phyloP scores from a whole-genome alignment of 768 basidiomycete species.

The Epithele typhae region DNA sequence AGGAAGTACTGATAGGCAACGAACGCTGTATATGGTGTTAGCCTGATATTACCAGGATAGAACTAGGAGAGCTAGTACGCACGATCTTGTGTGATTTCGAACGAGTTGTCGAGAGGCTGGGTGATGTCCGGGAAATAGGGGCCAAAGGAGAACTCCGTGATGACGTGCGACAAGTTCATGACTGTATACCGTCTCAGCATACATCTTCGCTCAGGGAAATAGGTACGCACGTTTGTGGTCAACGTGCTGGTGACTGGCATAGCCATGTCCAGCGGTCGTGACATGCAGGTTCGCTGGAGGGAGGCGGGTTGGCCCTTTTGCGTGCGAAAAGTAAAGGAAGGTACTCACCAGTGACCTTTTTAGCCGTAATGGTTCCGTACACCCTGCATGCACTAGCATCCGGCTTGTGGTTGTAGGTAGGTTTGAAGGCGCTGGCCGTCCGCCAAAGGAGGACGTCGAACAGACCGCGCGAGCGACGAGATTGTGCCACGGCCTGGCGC shows the following conservation, averaged over 20 bases:
- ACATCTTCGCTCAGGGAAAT: background rate
- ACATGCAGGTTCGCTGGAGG: slow-evolving; percentile 86
- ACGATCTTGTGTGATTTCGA: slow-evolving; percentile 70
- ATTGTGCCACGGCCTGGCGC: slow-evolving; percentile 65
- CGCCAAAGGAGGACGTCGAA: slow-evolving; percentile 54
- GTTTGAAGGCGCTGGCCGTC: slow-evolving; percentile 48
- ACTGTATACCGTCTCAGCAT: slow-evolving; percentile 37
- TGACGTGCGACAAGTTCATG: slow-evolving; percentile 96
- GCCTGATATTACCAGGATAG: background rate
- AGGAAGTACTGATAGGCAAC: slow-evolving; percentile 93
- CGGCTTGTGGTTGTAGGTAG: slow-evolving; percentile 65
- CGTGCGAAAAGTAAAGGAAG: too few relatives aligned
- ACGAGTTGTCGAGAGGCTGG: slow-evolving; percentile 91
- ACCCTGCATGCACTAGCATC: slow-evolving; percentile 82
- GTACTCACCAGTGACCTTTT: slow-evolving; percentile 78
- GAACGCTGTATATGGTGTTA: slow-evolving; percentile 51
- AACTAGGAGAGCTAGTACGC: slow-evolving; percentile 26
- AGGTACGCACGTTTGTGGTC: slow-evolving; percentile 72
- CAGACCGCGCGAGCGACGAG: slow-evolving; percentile 69
- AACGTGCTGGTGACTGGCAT: slow-evolving; percentile 81
- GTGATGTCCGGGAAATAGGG: slow-evolving; percentile 93
- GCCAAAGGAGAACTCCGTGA: slow-evolving; percentile 96
- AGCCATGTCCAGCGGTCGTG: slow-evolving; percentile 93
- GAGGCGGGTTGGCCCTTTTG: too few relatives aligned
- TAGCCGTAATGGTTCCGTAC: slow-evolving; percentile 76